Evolutionary conservation across 345 rosid genomes (phyloP), one percentile per base, ranked within the genome.

Genomic region (Tarenaya hassleriana): DNA sequence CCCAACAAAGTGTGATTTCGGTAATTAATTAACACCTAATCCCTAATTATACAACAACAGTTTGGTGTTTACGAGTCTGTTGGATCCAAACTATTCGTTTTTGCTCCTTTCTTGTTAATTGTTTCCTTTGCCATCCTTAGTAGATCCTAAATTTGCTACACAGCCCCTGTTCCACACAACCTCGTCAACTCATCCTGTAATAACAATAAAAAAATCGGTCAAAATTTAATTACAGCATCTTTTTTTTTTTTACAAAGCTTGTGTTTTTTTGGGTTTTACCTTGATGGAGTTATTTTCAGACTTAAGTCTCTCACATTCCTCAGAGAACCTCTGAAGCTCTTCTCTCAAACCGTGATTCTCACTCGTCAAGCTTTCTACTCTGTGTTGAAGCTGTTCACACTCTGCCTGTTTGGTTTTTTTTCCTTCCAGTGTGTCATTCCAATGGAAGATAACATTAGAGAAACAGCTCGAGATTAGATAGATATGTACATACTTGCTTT

Each of bases 341-440:
- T 86, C 91, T 69, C 81, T 73, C 51, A 94, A 84, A 57, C 43
- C 58, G 47, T 46, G 58, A 57, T 88, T 94, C 63, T 94, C 95
- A 17, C 34, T 80, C 33, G 47, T 68, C 68, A 94, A 64, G 32
- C 43, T 61, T 66, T 88, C 88, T 47, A 94, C 97, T 57, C 75
- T 82, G 51, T 31, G 77, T 58, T 86, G 97, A 60, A 94, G 85
- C 62, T 86, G 97, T 41, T 85, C 99, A 41, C 99, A 92, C 61
- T 88, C 99, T 9, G 78, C 97, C 99, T 87, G 55, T 20, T 44
- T 34, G 41, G 4, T n/a, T n/a, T n/a, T n/a, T n/a, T n/a, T n/a
- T n/a, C n/a, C n/a, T n/a, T n/a, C n/a, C n/a, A n/a, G n/a, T n/a
- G n/a, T n/a, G n/a, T n/a, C n/a, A n/a, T n/a, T n/a, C n/a, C n/a